Evolutionary conservation across 331 rosid species (phyloP), one percentile per base, ranked within the genome.

Genomic region (Spiraea crenata): DNA sequence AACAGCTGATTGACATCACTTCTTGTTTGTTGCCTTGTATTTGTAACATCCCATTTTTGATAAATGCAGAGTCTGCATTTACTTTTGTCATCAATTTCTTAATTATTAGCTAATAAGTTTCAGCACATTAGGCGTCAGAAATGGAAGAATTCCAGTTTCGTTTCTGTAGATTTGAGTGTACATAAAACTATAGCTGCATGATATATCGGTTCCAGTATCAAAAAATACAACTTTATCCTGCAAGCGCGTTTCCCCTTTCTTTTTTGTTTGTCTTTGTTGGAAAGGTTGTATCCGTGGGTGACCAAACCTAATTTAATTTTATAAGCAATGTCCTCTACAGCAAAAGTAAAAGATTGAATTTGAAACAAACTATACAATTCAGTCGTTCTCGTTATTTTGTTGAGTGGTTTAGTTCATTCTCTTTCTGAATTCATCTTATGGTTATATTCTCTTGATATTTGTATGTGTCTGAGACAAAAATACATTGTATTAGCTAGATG

Each of bases 1-100:
- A 19, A 16, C 31, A 17, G 51, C 70, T 63, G 65, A 63, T 62
- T 46, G 15, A 52, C 40, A 10, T 72, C 34, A 61, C 69, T 49
- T 62, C n/a, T 35, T 37, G 41, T 52, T 40, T 44, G 54, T 17
- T 13, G 39, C 47, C 10, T 34, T 37, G 45, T 64, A n/a, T 34
- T 15, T 12, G 49, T 68, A n/a, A 46, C 12, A 31, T 35, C 38
- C 67, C 9, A 9, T 25, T 40, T 42, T 37, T 50, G 7, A 15
- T 55, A 14, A 51, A 44, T 44, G 46, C 19, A 40, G 51, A 31
- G 13, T 47, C 45, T 45, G 70, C 65, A 49, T 52, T 69, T 38
- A 7, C 20, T 7, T 63, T 63, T 34, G 31, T 38, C 39, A 31
- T 78, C 3, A 37, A 31, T 2, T 6, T 61, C 41, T 42, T 5